Evolutionary conservation across 164 flowering plant genomes (phyloP).

Genomic region (Liquidambar formosana): DNA sequence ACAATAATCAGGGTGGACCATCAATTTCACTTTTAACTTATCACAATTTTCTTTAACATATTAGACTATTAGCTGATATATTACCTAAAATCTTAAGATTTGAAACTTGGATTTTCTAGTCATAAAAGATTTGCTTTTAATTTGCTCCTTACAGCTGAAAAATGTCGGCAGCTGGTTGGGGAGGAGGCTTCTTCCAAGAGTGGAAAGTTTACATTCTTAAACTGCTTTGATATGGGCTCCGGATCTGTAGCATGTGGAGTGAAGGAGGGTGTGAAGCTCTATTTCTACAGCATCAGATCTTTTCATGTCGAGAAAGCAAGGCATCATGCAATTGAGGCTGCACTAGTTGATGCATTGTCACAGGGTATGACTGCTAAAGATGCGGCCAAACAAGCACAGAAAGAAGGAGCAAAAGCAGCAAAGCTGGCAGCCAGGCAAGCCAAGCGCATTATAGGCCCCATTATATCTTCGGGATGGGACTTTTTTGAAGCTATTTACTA

Average conservation of each 20-base stretch:
- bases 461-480: conserved; percentile 92
- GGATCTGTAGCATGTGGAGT: conserved; percentile 60
- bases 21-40: not conserved
- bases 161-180: conserved; percentile 79
- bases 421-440: conserved; percentile 69
- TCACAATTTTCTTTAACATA: no score
- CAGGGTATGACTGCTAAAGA: conserved; percentile 63
- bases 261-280: conserved; percentile 72
- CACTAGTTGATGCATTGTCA: conserved; percentile 69
- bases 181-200: conserved; percentile 79
- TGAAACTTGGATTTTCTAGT: not conserved
- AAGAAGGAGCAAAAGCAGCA: conserved; percentile 87
- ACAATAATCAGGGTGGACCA: no score
- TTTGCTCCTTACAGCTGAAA: conserved; percentile 66
- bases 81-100: not conserved
- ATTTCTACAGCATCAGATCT: conserved; percentile 67
- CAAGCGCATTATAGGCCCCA: conserved; percentile 86
- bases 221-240: conserved; percentile 65
- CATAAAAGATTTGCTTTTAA: not conserved
- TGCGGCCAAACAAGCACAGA: conserved; percentile 76
- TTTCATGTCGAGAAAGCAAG: conserved; percentile 71
- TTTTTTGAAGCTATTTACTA: conserved; percentile 89
- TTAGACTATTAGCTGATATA: not conserved
- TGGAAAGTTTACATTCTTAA: conserved; percentile 75
- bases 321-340: conserved; percentile 61